Evolutionary conservation across 2,329 filamentous ascomycete species (phyloP).

Genomic region (Alternaria sp.): DNA sequence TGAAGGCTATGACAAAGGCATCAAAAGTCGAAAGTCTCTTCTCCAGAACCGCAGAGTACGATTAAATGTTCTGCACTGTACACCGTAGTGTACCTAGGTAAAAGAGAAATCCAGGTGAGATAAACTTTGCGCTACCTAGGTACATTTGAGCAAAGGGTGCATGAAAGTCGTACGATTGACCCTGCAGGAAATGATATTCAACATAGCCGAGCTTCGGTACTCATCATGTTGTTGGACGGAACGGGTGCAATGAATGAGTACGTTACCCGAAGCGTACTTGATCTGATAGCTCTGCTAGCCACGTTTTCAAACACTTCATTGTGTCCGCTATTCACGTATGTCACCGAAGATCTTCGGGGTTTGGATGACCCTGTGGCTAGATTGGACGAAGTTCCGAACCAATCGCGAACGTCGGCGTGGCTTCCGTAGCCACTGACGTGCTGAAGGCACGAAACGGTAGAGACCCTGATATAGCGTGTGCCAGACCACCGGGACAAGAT

Average conservation of each 20-base stretch:
- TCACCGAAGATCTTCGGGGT: constrained; percentile 8
- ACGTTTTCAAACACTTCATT: background rate
- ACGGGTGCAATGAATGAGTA: background rate
- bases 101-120: background rate
- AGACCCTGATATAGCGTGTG: constrained; percentile 3
- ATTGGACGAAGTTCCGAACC: background rate
- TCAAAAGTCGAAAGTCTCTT: background rate
- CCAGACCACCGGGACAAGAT: constrained; percentile 1
- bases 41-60: background rate
- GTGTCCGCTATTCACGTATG: background rate
- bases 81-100: background rate
- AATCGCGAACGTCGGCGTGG: background rate
- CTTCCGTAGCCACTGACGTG: background rate
- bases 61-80: background rate
- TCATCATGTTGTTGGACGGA: background rate
- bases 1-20: background rate
- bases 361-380: constrained; percentile 2
- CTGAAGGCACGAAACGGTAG: constrained; percentile 3
- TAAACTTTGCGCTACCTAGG: background rate
- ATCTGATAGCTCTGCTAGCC: background rate
- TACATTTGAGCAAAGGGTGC: background rate
- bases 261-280: background rate
- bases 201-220: background rate
- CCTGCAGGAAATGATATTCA: background rate
- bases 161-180: background rate